phyloP scores from a whole-genome alignment of 2,329 filamentous ascomycete genomes.

The Pezicula neosporulosa region DNA sequence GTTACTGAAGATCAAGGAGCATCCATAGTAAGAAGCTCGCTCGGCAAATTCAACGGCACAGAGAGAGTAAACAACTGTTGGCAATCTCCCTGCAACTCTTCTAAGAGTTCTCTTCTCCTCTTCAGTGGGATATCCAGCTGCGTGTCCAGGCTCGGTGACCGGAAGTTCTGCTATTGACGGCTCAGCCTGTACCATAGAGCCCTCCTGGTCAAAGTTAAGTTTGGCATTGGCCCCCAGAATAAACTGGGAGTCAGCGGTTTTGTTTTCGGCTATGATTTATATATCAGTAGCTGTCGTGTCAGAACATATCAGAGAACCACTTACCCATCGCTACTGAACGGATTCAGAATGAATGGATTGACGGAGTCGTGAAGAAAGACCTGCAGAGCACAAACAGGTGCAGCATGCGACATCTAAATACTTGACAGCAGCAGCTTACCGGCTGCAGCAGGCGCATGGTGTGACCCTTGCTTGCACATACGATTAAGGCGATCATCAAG shows the following conservation, averaged over 20 bases:
- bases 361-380: too few relatives aligned
- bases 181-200: conserved; percentile 12
- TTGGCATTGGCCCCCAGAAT: conserved; percentile 10
- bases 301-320: too few relatives aligned
- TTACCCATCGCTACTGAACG: too few relatives aligned
- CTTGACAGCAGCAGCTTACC: too few relatives aligned
- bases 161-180: not conserved
- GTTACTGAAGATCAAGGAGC: conserved; percentile 54
- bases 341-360: too few relatives aligned
- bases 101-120: conserved; percentile 60
- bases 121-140: conserved; percentile 37
- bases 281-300: too few relatives aligned
- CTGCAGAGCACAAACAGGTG: too few relatives aligned
- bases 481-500: too few relatives aligned
- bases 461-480: too few relatives aligned
- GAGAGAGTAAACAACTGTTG: conserved; percentile 64
- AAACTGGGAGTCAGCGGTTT: conserved; percentile 7
- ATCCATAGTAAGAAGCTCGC: conserved; percentile 76
- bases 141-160: conserved; percentile 27
- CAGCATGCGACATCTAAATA: too few relatives aligned
- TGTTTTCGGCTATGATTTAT: conserved; percentile 5
- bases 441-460: too few relatives aligned
- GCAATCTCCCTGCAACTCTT: conserved; percentile 61
- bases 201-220: conserved; percentile 10
- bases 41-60: conserved; percentile 74